Base-by-base conservation (phyloP, 345 rosid genomes). In the Dimocarpus longan region DNA sequence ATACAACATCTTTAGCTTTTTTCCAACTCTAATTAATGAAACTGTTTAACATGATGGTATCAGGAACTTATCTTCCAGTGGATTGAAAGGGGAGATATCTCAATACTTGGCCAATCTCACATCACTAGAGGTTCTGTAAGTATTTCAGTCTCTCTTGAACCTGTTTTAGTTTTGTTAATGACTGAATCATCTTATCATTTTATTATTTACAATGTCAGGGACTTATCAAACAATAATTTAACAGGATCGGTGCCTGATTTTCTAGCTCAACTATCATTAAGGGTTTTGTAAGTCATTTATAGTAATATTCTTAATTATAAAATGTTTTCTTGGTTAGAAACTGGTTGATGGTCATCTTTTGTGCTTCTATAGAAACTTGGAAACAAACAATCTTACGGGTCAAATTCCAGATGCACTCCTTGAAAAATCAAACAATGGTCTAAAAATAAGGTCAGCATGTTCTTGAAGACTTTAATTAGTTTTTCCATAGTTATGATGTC, bases 51-150 rank as follows among this genome's bases (percentile, higher is more conserved):
- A 3, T 32, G 28, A 60, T 60, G 12, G 1, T 39, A 40, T 68
- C 69, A 82, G 87, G 81, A 71, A 80, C 46, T 74, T 82, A 64
- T 81, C 86, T 2, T 85, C 83, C 1, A 82, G 80, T 39, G 83
- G 80, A 10, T 78, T 87, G 80, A 81, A 19, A 1, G 89, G 83
- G 28, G 78, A 48, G 48, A 74, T 87, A 67, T 64, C 80, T 68
- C 57, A 64, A 37, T 79, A 43, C 54, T 74, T 85, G 43, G 44
- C 76, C 6, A 76, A 83, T 71, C 88, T 87, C 12, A 70, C 73
- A 10, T 48, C 43, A 12, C n/a, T 87, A 40, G 64, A 73, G 40
- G 44, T 42, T 48, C 44, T 87, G 86, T 83, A 79, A 87, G 86
- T 59, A 43, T 6, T 73, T 50, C 22, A 18, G 9, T 43, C 21